phyloP scores from a whole-genome alignment of 768 basidiomycete genomes.

The Mycena kentingensis region DNA sequence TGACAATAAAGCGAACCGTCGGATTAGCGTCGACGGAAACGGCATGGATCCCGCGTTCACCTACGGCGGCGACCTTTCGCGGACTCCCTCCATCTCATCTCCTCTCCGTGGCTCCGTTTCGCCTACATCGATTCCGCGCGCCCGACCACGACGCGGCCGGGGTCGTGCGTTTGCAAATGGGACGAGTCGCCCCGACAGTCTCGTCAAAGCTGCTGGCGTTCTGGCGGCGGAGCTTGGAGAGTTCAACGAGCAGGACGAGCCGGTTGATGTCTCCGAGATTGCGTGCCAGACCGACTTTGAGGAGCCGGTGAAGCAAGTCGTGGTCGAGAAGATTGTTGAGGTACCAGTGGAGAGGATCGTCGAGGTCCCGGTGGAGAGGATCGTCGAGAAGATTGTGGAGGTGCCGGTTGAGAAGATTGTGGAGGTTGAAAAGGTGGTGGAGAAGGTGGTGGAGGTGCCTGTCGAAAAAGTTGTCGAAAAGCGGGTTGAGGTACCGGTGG shows the following conservation, averaged over 20 bases:
- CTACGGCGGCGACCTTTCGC: slow-evolving; percentile 60
- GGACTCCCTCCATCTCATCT: slow-evolving; percentile 49
- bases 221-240: slow-evolving; percentile 64
- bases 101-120: slow-evolving; percentile 19
- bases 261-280: slow-evolving; percentile 59
- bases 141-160: slow-evolving; percentile 14
- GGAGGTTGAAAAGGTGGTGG: background rate
- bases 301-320: slow-evolving; percentile 22
- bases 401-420: slow-evolving; percentile 1
- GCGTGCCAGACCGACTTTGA: slow-evolving; percentile 67
- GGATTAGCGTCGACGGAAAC: slow-evolving; percentile 47
- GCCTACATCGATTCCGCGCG: slow-evolving; percentile 10
- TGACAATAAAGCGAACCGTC: slow-evolving; percentile 2
- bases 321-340: slow-evolving; percentile 33
- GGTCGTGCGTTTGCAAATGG: slow-evolving; percentile 12
- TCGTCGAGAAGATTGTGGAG: slow-evolving; percentile 11
- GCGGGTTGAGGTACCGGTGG: slow-evolving; percentile 40
- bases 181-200: slow-evolving; percentile 49
- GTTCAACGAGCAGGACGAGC: slow-evolving; percentile 37
- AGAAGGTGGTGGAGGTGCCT: too few relatives aligned
- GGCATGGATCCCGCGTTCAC: slow-evolving; percentile 89
- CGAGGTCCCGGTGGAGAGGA: slow-evolving; percentile 18
- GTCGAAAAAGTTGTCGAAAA: slow-evolving; percentile 35
- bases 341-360: slow-evolving; percentile 30
- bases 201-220: slow-evolving; percentile 73